Evolutionary conservation across 371 early-diverging fungal genomes (phyloP).

Genomic region (Mucor ambiguus): DNA sequence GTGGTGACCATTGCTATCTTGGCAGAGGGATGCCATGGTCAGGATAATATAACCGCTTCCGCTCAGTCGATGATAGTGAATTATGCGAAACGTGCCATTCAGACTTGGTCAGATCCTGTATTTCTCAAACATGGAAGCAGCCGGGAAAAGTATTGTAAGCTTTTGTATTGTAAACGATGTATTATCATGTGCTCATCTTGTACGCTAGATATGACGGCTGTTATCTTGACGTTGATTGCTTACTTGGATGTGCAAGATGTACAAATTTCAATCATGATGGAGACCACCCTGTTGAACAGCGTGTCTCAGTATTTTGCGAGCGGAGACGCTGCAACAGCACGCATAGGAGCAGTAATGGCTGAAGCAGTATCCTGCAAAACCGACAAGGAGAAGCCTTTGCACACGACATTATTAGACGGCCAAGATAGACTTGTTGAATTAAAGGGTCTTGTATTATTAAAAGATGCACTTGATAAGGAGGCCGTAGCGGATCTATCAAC

Average conservation of each 20-base stretch:
- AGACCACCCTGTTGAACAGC: constrained; percentile 17
- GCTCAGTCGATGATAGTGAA: background rate
- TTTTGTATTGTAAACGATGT: background rate
- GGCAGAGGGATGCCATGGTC: background rate
- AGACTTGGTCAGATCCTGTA: constrained; percentile 42
- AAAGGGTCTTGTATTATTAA: constrained; percentile 19
- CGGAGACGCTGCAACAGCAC: constrained; percentile 29
- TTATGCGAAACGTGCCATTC: constrained; percentile 14
- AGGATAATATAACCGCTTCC: background rate
- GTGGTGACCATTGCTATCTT: constrained; percentile 10
- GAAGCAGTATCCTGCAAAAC: constrained; percentile 32
- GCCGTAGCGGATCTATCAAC: background rate
- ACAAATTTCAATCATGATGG: constrained; percentile 9
- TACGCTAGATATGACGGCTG: constrained; percentile 31
- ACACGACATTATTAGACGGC: constrained; percentile 33
- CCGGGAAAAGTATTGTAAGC: constrained; percentile 36
- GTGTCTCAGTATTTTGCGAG: constrained; percentile 33
- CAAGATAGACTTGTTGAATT: constrained; percentile 20
- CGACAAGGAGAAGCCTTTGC: constrained; percentile 29
- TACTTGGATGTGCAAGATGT: constrained; percentile 21
- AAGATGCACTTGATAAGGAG: constrained; percentile 15
- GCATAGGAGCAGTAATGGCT: constrained; percentile 43
- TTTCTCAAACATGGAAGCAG: constrained; percentile 36
- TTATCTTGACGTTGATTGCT: constrained; percentile 27
- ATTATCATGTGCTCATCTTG: background rate